Percentiles rank a stretch among this genome's conserved stretches.
Conservation (phyloP, 1,284 basidiomycete species). For the Microstroma glucosiphilum region DNA sequence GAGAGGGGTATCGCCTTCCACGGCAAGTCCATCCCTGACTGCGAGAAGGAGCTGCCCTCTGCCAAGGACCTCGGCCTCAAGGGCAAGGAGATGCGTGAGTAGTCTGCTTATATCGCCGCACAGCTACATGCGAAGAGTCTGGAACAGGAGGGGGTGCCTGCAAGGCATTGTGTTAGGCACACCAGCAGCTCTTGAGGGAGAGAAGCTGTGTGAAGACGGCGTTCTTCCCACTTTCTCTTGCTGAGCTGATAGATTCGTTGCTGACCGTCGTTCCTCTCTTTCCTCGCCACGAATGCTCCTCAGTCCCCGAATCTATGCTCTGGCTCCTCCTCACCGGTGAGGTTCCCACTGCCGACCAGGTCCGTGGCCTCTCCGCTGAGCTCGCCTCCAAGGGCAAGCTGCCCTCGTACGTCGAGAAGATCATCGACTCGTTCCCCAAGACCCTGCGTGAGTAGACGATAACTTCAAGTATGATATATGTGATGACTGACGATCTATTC, state of each 20-base stretch:
- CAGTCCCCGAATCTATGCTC: constrained; percentile 50
- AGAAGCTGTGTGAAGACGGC: too few species aligned
- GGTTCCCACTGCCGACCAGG: constrained; percentile 45
- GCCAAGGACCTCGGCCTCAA: constrained; percentile 43
- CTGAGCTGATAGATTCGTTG: too few species aligned
- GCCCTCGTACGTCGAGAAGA: constrained; percentile 45
- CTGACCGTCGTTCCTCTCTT: not conserved
- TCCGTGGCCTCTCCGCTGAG: constrained; percentile 43
- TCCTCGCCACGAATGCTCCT: not conserved
- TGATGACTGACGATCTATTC: not conserved
- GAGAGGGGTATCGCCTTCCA: constrained; percentile 50
- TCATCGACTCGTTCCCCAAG: constrained; percentile 51
- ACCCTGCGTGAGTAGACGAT: constrained; percentile 25
- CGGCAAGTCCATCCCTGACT: constrained; percentile 48
- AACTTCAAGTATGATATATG: not conserved
- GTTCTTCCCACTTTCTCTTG: too few species aligned
- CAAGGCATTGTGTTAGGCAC: too few species aligned
- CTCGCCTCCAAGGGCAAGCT: constrained; percentile 45
- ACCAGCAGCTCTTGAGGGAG: too few species aligned
- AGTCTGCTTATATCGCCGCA: constrained; percentile 51
- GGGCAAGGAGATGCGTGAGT: constrained; percentile 49
- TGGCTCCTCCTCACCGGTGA: constrained; percentile 50
- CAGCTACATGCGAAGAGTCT: not conserved
- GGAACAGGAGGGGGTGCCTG: too few species aligned
- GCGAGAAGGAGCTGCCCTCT: constrained; percentile 47